Conservation (phyloP, 495 filamentous ascomycete species). For the Penicillium ochrochloron region DNA sequence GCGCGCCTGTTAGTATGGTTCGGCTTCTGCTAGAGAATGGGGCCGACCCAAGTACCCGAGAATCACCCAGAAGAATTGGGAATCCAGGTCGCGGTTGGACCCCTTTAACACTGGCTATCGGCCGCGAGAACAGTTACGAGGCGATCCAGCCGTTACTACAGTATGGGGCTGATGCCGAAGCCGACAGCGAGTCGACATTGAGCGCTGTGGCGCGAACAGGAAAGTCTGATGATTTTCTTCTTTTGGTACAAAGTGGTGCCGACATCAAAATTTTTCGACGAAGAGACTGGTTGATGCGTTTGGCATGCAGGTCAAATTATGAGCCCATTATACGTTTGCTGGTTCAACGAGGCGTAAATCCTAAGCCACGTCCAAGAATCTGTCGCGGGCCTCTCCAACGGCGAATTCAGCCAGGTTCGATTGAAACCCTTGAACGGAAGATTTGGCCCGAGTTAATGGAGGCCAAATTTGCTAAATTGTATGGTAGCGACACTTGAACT, state of each 20-base stretch:
- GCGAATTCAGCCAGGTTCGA: neutral
- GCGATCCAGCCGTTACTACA: neutral
- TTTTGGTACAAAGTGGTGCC: neutral
- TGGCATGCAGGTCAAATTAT: neutral
- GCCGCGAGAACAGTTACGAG: neutral
- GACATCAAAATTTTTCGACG: too few relatives aligned
- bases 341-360: neutral
- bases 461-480: neutral
- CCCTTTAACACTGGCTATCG: neutral
- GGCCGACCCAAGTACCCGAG: neutral
- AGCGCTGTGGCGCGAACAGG: neutral
- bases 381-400: neutral
- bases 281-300: neutral
- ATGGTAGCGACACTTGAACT: neutral
- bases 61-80: neutral
- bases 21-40: constrained; percentile 2
- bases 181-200: neutral
- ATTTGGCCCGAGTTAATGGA: neutral
- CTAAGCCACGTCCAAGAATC: neutral
- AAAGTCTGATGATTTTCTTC: neutral
- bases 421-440: neutral
- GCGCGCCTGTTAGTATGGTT: neutral
- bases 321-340: neutral
- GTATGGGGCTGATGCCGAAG: neutral
- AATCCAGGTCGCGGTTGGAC: neutral